Percentiles rank a stretch among this genome's conserved stretches.
Conservation (phyloP, 2,329 filamentous ascomycete genomes). For the Beauveria scarabaeidicola region DNA sequence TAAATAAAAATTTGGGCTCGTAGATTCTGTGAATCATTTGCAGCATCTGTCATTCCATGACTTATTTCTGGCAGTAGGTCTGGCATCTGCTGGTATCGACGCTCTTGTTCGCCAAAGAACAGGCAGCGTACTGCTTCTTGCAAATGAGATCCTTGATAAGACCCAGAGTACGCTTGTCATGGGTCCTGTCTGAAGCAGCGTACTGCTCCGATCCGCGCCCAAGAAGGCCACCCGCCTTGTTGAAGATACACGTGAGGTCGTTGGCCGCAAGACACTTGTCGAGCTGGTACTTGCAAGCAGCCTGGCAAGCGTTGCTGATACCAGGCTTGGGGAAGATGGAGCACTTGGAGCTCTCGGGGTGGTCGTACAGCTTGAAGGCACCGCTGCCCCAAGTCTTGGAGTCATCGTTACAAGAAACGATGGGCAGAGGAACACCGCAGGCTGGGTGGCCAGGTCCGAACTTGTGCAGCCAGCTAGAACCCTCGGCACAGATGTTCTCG, state of each 20-base stretch:
- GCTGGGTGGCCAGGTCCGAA: slow-evolving; percentile 4
- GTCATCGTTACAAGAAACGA: slow-evolving; percentile 7
- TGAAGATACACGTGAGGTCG: background rate
- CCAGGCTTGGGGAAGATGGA: slow-evolving; percentile 1
- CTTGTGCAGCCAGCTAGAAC: slow-evolving; percentile 6
- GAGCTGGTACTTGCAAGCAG: slow-evolving; percentile 10
- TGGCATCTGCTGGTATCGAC: background rate
- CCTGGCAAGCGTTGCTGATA: slow-evolving; percentile 6
- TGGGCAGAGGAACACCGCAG: slow-evolving; percentile 9
- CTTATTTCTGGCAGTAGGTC: background rate
- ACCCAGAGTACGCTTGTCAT: slow-evolving; percentile 5
- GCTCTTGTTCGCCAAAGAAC: background rate
- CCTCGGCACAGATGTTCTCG: slow-evolving; percentile 8
- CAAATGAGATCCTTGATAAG: slow-evolving; percentile 6
- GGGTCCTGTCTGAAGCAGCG: background rate
- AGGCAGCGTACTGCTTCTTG: slow-evolving; percentile 11
- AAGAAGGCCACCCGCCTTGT: background rate
- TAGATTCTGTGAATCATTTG: background rate
- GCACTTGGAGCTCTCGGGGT: background rate
- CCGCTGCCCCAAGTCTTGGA: background rate
- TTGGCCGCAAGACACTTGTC: background rate
- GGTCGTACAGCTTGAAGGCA: slow-evolving; percentile 8
- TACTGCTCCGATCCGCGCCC: background rate
- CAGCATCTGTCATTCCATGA: background rate
- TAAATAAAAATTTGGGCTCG: background rate